Evolutionary conservation across 2,329 filamentous ascomycete species (phyloP).

Genomic region (Westerdykella ornata): DNA sequence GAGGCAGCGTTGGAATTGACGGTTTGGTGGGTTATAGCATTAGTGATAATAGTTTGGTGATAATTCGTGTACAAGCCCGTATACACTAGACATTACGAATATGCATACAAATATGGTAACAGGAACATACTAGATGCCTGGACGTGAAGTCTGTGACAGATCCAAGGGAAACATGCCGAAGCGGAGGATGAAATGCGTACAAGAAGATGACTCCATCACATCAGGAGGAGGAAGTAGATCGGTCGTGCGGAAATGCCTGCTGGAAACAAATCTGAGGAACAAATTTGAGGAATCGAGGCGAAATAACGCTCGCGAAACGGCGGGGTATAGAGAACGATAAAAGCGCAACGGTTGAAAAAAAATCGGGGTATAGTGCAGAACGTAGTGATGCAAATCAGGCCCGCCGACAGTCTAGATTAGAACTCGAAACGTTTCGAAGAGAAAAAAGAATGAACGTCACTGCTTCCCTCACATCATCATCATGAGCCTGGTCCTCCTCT

Average conservation of each 20-base stretch:
- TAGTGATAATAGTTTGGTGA: too few relatives aligned
- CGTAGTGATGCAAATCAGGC: background rate
- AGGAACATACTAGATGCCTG: background rate
- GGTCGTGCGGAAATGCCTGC: too few relatives aligned
- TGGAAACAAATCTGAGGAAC: too few relatives aligned
- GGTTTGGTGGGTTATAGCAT: too few relatives aligned
- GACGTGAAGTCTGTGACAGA: slow-evolving; percentile 1
- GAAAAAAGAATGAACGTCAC: too few relatives aligned
- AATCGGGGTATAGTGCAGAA: background rate
- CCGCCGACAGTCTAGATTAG: background rate
- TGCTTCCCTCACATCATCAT: slow-evolving; percentile 39
- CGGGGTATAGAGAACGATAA: background rate
- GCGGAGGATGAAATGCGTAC: background rate
- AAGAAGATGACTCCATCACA: too few relatives aligned
- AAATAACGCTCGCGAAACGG: background rate
- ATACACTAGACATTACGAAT: slow-evolving; percentile 13
- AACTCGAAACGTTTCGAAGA: background rate
- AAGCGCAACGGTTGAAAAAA: too few relatives aligned
- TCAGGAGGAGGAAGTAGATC: too few relatives aligned
- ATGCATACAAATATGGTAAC: background rate
- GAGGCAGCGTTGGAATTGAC: too few relatives aligned
- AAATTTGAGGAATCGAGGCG: too few relatives aligned
- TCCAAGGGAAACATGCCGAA: background rate
- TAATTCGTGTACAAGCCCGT: slow-evolving; percentile 7
- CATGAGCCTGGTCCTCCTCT: slow-evolving; percentile 46